Evolutionary conservation across 768 basidiomycete genomes (phyloP).

Genomic region (Naganishia vishniacii): DNA sequence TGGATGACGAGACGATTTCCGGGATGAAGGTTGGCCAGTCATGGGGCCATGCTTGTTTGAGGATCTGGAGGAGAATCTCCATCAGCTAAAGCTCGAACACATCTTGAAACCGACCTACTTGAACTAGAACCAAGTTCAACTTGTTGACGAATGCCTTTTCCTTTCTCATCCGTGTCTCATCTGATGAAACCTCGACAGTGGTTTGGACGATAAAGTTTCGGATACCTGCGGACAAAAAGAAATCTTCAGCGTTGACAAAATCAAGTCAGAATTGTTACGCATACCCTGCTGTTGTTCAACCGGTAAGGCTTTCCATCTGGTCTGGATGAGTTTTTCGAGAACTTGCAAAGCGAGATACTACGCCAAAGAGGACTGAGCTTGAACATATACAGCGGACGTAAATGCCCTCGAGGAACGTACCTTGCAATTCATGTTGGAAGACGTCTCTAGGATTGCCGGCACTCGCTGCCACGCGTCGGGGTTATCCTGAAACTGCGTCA

Average conservation of each 20-base stretch:
- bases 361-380: too few relatives aligned
- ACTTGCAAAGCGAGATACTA: constrained; percentile 97
- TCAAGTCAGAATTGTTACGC: constrained; percentile 28
- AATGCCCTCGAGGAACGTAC: too few relatives aligned
- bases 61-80: too few relatives aligned
- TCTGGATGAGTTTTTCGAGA: constrained; percentile 87
- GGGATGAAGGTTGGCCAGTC: constrained; percentile 98
- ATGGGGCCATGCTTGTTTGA: constrained; percentile 99
- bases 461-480: constrained; percentile 97
- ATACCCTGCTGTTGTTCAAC: constrained; percentile 85
- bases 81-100: too few relatives aligned
- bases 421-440: constrained; percentile 74
- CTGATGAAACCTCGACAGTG: constrained; percentile 86
- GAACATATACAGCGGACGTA: too few relatives aligned
- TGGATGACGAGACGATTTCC: constrained; percentile 93
- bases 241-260: too few relatives aligned
- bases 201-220: constrained; percentile 92
- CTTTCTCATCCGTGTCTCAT: constrained; percentile 77
- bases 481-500: constrained; percentile 93
- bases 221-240: too few relatives aligned
- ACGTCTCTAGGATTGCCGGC: constrained; percentile 81
- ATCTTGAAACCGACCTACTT: constrained; percentile 56
- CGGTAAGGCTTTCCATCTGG: constrained; percentile 92
- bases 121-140: constrained; percentile 90
- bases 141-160: constrained; percentile 84